phyloP scores from a whole-genome alignment of 2,329 filamentous ascomycete species.

The Pezizomycotina sp. region DNA sequence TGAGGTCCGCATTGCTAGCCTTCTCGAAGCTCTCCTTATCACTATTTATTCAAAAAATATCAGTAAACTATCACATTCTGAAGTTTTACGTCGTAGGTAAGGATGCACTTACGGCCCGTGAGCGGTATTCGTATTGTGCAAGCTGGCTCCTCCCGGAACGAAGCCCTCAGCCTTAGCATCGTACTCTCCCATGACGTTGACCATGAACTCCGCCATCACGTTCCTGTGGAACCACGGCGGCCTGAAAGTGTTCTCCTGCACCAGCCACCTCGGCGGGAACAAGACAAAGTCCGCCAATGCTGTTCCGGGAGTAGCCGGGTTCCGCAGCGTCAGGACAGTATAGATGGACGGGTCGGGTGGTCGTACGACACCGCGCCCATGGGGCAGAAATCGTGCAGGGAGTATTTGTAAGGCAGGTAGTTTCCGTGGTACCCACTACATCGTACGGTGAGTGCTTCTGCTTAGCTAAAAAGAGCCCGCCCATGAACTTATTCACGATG shows the following conservation, averaged over 20 bases:
- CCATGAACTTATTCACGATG: slow-evolving; percentile 20
- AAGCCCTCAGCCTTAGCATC: slow-evolving; percentile 44
- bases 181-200: slow-evolving; percentile 44
- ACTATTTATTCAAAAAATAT: no score
- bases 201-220: slow-evolving; percentile 51
- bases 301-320: slow-evolving; percentile 40
- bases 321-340: slow-evolving; percentile 44
- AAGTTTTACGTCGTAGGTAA: no score
- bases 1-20: slow-evolving; percentile 38
- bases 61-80: no score
- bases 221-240: slow-evolving; percentile 50
- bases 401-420: slow-evolving; percentile 70
- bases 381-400: slow-evolving; percentile 58
- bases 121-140: slow-evolving; percentile 58
- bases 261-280: slow-evolving; percentile 48
- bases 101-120: no score
- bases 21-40: slow-evolving; percentile 41
- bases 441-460: slow-evolving; percentile 55
- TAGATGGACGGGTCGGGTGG: slow-evolving; percentile 64
- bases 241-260: slow-evolving; percentile 43
- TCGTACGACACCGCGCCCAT: slow-evolving; percentile 59
- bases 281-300: slow-evolving; percentile 50
- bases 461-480: slow-evolving; percentile 13
- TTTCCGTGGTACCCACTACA: slow-evolving; percentile 68
- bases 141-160: slow-evolving; percentile 42